Evolutionary conservation across 1,284 basidiomycete genomes (phyloP).

Genomic region (Acaromyces ingoldii): DNA sequence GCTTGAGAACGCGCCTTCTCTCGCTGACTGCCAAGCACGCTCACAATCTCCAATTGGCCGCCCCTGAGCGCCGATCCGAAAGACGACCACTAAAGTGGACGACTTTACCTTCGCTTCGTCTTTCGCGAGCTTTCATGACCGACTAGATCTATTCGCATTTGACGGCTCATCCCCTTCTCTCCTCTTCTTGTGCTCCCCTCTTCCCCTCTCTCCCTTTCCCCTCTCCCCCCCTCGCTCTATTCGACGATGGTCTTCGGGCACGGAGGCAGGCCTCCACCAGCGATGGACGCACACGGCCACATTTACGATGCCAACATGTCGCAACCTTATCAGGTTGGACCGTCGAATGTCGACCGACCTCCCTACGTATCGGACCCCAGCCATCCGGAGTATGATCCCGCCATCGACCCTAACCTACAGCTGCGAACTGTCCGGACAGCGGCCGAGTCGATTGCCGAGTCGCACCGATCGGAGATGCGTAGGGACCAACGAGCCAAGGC

Average conservation of each 20-base stretch:
- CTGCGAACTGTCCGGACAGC: slow-evolving; percentile 45
- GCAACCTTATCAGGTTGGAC: slow-evolving; percentile 27
- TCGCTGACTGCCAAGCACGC: too few species aligned
- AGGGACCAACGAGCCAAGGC: slow-evolving; percentile 29
- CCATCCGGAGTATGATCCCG: slow-evolving; percentile 43
- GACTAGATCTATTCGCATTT: not conserved
- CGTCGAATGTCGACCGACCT: slow-evolving; percentile 13
- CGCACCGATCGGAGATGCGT: slow-evolving; percentile 38
- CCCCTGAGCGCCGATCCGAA: too few species aligned
- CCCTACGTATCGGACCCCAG: slow-evolving; percentile 35
- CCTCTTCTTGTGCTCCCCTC: too few species aligned
- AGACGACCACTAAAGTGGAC: not conserved
- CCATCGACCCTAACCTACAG: slow-evolving; percentile 42
- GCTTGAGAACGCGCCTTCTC: not conserved
- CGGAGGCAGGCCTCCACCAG: not conserved
- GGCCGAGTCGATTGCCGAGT: slow-evolving; percentile 43
- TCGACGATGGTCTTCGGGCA: slow-evolving; percentile 3
- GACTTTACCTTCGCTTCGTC: not conserved
- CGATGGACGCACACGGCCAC: slow-evolving; percentile 21
- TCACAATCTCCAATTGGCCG: too few species aligned
- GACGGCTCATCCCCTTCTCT: not conserved
- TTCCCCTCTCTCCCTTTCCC: not conserved
- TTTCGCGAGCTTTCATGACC: not conserved
- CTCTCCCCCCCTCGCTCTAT: not conserved
- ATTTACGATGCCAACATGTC: slow-evolving; percentile 35